A percentile compares a stretch with the other conserved stretches of the same genome.
Evolutionary conservation across 441 rosid species (phyloP).

Genomic region (Theobroma grandiflorum): DNA sequence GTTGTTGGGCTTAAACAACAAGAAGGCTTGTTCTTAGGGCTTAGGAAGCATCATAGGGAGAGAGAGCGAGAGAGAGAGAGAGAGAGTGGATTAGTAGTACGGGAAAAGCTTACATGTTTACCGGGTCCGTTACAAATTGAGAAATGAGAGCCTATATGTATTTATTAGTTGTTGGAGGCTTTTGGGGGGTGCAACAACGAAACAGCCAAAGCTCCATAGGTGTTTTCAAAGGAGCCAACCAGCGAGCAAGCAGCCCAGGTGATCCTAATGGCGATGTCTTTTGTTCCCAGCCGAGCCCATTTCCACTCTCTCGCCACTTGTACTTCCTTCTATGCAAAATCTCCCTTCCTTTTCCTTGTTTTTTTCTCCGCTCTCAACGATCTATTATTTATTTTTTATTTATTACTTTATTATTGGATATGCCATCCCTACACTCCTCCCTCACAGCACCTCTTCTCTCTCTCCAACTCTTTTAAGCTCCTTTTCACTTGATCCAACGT

Average conservation of each 20-base stretch:
- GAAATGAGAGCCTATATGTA: no score
- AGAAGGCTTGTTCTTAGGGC: no score
- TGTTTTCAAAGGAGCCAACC: conserved; percentile 1
- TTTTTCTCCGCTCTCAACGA: conserved; percentile 8
- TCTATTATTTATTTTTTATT: not conserved
- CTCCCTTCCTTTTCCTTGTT: not conserved
- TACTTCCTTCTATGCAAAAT: not conserved
- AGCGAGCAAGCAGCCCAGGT: conserved; percentile 6
- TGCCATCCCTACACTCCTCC: not conserved
- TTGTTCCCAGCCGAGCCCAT: not conserved
- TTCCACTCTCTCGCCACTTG: not conserved
- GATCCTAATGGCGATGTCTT: conserved; percentile 11
- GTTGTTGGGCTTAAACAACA: no score
- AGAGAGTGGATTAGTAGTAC: no score
- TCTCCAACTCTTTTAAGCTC: conserved; percentile 11
- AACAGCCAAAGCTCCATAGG: conserved; percentile 19
- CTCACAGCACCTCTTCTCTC: not conserved
- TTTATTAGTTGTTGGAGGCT: not conserved
- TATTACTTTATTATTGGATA: not conserved
- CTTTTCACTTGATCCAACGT: not conserved
- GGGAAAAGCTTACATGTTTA: no score
- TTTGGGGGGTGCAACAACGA: conserved; percentile 13
- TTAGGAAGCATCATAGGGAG: no score
- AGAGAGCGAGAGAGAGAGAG: no score
- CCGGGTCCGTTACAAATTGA: no score